A percentile compares a stretch with the other conserved stretches of the same genome.
phyloP scores from a whole-genome alignment of 805 yeast species.

The Myxozyma neotropica region DNA sequence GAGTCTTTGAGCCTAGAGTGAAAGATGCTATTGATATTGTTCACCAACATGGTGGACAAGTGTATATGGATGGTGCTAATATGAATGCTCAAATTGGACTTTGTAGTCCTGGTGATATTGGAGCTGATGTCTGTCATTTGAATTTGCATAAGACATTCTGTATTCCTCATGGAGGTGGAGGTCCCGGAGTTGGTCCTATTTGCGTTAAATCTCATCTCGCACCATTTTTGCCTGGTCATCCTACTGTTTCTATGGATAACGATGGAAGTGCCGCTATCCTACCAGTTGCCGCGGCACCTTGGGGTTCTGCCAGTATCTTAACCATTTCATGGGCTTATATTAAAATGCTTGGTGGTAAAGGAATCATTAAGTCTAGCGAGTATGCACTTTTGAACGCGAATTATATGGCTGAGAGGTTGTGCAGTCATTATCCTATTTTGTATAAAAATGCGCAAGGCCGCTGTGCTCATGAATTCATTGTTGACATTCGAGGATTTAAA shows the following conservation, averaged over 20 bases:
- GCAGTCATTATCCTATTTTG: conserved; percentile 70
- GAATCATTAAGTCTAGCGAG: conserved; percentile 82
- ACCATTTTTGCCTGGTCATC: conserved; percentile 82
- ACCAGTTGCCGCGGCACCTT: conserved; percentile 91
- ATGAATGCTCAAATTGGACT: conserved; percentile 99
- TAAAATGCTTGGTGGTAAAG: conserved; percentile 86
- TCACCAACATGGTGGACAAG: conserved; percentile 89
- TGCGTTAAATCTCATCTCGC: conserved; percentile 83
- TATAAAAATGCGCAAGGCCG: conserved; percentile 68
- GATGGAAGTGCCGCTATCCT: conserved; percentile 53
- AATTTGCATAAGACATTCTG: conserved; percentile 97
- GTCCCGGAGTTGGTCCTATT: conserved; percentile 98
- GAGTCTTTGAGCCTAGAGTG: conserved; percentile 91
- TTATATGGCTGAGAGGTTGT: conserved; percentile 83
- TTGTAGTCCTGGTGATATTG: conserved; percentile 95
- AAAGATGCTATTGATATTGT: conserved; percentile 81
- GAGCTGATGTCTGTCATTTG: conserved; percentile 97
- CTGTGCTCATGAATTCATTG: conserved; percentile 96
- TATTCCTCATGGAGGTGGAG: conserved; percentile 99
- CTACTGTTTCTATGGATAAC: conserved; percentile 56
- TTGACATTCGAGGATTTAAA: conserved; percentile 87
- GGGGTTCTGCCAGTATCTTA: conserved; percentile 89
- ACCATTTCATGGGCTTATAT: conserved; percentile 95
- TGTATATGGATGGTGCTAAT: conserved; percentile 97
- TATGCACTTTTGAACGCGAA: conserved; percentile 94